A percentile compares a stretch with the other conserved stretches of the same genome.
These are phyloP conservation scores for Oenanthe sinensis DNA, from an alignment of 129 eudicot genomes.

Conservation along the genomic window DNA sequence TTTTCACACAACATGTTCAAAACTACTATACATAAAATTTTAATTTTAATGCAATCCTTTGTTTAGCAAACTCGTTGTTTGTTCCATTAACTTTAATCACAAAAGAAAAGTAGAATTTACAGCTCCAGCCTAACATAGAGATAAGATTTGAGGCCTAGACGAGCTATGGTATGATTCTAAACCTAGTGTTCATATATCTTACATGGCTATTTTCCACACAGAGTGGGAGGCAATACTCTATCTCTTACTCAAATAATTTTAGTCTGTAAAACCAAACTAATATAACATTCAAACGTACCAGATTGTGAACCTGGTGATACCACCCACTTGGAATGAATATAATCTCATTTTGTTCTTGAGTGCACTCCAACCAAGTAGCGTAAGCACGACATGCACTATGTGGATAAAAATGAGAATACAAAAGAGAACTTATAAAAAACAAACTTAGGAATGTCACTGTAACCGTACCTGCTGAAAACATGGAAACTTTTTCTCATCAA, in stretches of 20 bases:
- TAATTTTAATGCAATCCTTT: not conserved
- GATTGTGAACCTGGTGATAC: constrained; percentile 97
- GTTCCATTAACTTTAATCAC: not conserved
- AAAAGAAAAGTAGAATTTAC: not conserved
- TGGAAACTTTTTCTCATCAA: constrained; percentile 51
- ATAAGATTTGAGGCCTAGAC: not conserved
- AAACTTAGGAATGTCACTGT: constrained; percentile 9
- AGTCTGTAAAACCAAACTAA: not conserved
- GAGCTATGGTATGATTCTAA: not conserved
- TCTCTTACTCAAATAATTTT: not conserved
- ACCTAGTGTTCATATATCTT: not conserved
- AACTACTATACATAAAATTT: not conserved
- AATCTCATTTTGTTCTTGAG: constrained; percentile 69
- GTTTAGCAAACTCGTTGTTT: not conserved
- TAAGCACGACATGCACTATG: constrained; percentile 23
- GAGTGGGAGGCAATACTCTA: not conserved
- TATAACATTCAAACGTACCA: constrained; percentile 40
- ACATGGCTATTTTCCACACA: not conserved
- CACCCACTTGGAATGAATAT: constrained; percentile 96
- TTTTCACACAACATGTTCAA: not conserved
- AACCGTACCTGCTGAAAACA: constrained; percentile 49
- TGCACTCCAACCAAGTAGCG: constrained; percentile 91
- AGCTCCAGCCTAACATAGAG: not conserved
- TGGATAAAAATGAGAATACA: constrained; percentile 6
- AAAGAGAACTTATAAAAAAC: not conserved